These are phyloP conservation scores for Penicillium ochrochloron DNA, from an alignment of 495 filamentous ascomycete species.

Conservation along the genomic window DNA sequence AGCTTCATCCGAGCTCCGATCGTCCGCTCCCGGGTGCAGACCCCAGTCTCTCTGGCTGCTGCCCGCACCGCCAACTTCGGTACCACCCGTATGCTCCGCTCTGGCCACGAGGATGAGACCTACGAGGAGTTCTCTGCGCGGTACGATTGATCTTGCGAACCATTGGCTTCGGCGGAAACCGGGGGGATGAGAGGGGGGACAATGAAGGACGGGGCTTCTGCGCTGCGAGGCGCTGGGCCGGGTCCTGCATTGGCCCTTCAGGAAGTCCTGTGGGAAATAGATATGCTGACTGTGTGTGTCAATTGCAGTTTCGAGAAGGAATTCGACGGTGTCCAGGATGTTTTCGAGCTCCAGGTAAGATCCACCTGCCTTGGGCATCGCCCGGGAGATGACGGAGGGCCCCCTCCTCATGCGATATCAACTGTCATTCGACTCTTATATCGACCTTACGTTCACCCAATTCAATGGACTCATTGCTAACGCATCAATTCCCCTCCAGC, in stretches of 20 bases:
- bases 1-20: constrained; percentile 61
- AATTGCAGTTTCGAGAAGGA: constrained; percentile 93
- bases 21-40: constrained; percentile 62
- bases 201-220: constrained; percentile 9
- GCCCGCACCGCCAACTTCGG: constrained; percentile 66
- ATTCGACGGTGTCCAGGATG: constrained; percentile 96
- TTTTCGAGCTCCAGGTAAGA: constrained; percentile 98
- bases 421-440: background rate
- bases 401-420: constrained; percentile 18
- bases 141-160: constrained; percentile 60
- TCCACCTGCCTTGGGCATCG: background rate
- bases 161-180: constrained; percentile 33
- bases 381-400: constrained; percentile 11
- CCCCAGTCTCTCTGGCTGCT: constrained; percentile 54
- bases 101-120: constrained; percentile 82
- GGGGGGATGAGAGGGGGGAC: constrained; percentile 12
- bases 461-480: background rate
- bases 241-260: constrained; percentile 11
- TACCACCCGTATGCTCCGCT: constrained; percentile 63
- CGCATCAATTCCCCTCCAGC: constrained; percentile 53
- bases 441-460: background rate
- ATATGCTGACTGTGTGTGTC: constrained; percentile 27
- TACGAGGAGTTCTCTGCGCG: constrained; percentile 99
- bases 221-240: constrained; percentile 21
- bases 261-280: constrained; percentile 13